A percentile compares a stretch with the other conserved stretches of the same genome.
Conservation (phyloP, 495 filamentous ascomycete species). For the Chaetomium cochliodes region DNA sequence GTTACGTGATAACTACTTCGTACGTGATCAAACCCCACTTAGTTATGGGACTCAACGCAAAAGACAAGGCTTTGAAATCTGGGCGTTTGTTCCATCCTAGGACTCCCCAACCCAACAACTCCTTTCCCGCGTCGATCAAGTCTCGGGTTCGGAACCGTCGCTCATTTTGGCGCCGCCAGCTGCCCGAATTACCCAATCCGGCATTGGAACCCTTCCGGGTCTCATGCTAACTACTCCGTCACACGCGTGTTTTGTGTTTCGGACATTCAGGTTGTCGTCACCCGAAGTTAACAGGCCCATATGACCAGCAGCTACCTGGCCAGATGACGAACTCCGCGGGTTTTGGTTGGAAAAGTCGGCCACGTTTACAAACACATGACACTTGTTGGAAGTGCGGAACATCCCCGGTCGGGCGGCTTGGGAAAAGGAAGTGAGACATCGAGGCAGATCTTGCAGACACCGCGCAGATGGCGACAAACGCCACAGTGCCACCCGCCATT, state of each 20-base stretch:
- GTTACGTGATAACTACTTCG: no score
- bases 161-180: neutral
- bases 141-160: neutral
- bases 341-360: neutral
- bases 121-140: neutral
- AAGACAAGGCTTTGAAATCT: no score
- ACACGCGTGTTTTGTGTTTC: constrained; percentile 5
- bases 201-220: neutral
- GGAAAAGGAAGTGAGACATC: neutral
- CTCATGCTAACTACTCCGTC: neutral
- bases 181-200: neutral
- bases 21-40: no score
- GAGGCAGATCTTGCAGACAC: neutral
- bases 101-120: no score
- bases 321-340: neutral
- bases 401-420: neutral
- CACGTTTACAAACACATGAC: neutral
- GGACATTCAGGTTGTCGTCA: neutral
- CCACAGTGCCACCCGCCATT: neutral
- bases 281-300: no score
- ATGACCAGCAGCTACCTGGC: neutral
- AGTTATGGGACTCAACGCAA: no score
- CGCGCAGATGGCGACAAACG: neutral
- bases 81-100: no score
- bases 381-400: neutral